Percentiles rank a stretch among this genome's conserved stretches.
Conservation (phyloP, 148 eudicot species). For the Cornus controversa region DNA sequence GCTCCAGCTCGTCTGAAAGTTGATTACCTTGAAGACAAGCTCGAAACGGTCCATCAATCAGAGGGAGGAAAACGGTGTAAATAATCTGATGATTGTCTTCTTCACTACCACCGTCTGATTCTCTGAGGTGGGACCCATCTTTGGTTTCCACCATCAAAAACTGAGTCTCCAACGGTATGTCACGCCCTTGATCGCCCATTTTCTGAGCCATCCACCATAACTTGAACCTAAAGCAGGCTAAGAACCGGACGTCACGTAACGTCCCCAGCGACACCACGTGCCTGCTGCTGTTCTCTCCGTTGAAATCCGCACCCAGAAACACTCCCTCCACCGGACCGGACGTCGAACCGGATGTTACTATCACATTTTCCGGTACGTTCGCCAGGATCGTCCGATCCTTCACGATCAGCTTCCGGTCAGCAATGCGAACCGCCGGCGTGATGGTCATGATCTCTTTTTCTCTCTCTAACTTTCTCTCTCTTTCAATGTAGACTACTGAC, state of each 20-base stretch:
- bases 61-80: slow-evolving; percentile 68
- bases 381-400: slow-evolving; percentile 62
- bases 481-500: not conserved
- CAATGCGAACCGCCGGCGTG: slow-evolving; percentile 50
- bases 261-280: slow-evolving; percentile 63
- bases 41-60: slow-evolving; percentile 72
- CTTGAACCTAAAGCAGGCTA: slow-evolving; percentile 80
- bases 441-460: slow-evolving; percentile 50
- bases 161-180: slow-evolving; percentile 79
- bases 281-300: slow-evolving; percentile 34
- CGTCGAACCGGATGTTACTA: slow-evolving; percentile 47
- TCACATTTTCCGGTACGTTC: slow-evolving; percentile 57
- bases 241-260: slow-evolving; percentile 54
- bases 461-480: slow-evolving; percentile 23
- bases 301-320: slow-evolving; percentile 60
- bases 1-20: slow-evolving; percentile 58
- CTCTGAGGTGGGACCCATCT: slow-evolving; percentile 43
- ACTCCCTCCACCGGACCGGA: slow-evolving; percentile 63
- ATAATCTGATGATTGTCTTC: slow-evolving; percentile 37
- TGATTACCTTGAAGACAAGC: slow-evolving; percentile 70
- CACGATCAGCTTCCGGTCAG: slow-evolving; percentile 48
- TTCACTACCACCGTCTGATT: slow-evolving; percentile 42
- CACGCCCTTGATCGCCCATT: slow-evolving; percentile 66
- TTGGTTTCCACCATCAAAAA: slow-evolving; percentile 65
- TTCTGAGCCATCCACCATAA: slow-evolving; percentile 93